These are phyloP conservation scores for Echites panduratus DNA, from an alignment of 257 asterid genomes.

Conservation along the genomic window DNA sequence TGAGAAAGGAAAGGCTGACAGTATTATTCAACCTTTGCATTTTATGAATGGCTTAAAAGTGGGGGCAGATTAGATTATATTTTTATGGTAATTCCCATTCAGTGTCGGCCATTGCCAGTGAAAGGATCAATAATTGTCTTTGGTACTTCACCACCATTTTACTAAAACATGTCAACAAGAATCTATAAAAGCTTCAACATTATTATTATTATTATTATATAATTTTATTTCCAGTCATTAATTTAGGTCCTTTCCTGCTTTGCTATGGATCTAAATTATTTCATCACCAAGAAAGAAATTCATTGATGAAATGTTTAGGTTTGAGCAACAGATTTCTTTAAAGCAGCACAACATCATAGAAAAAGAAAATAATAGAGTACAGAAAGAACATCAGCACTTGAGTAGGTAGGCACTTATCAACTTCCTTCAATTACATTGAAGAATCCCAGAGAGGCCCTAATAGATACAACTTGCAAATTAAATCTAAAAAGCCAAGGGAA, in stretches of 20 bases:
- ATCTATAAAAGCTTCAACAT: not conserved
- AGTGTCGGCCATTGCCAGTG: not conserved
- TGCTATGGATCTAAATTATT: constrained; percentile 1
- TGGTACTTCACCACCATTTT: not conserved
- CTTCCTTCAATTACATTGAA: constrained; percentile 24
- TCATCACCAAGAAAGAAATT: not conserved
- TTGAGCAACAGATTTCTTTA: not conserved
- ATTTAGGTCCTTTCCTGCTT: not conserved
- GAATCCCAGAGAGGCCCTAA: constrained; percentile 31
- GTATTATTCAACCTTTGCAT: not conserved
- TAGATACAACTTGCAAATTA: constrained; percentile 38
- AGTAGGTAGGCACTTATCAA: constrained; percentile 3
- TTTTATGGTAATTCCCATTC: not conserved
- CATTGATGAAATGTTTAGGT: not conserved
- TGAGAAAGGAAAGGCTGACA: not conserved
- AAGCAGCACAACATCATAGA: not conserved
- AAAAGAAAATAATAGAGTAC: not conserved
- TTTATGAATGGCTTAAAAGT: not conserved
- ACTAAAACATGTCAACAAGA: not conserved
- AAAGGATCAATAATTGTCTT: constrained; percentile 1
- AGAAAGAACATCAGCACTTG: not conserved
- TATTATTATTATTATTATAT: not conserved
- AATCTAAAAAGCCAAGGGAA: constrained; percentile 19
- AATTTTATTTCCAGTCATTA: not conserved
- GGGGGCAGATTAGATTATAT: not conserved